These are phyloP conservation scores for Ogataea trehalophila DNA, from an alignment of 805 yeast species.

Conservation along the genomic window DNA sequence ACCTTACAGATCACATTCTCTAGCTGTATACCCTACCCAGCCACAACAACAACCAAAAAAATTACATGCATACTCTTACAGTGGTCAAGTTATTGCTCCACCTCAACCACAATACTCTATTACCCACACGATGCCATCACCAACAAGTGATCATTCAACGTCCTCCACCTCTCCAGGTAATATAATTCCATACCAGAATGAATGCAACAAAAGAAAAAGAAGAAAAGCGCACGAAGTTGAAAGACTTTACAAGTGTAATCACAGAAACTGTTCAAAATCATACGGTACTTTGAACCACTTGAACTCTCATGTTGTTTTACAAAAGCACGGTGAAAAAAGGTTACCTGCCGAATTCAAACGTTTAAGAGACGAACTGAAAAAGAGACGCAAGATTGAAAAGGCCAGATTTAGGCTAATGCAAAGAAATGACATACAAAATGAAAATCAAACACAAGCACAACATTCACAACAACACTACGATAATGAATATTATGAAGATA, in stretches of 20 bases:
- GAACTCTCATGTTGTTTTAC: conserved; percentile 50
- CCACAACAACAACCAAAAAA: no score
- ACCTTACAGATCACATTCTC: no score
- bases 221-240: conserved; percentile 53
- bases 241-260: conserved; percentile 47
- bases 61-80: no score
- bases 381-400: conserved; percentile 23
- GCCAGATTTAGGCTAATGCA: conserved; percentile 13
- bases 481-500: neutral
- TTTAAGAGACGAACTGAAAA: conserved; percentile 38
- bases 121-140: no score
- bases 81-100: no score
- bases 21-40: no score
- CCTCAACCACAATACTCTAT: neutral
- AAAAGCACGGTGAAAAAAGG: conserved; percentile 51
- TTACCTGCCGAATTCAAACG: conserved; percentile 51
- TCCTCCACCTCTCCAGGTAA: neutral
- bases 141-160: no score
- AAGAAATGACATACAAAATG: conserved; percentile 2
- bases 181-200: conserved; percentile 1
- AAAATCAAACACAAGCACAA: neutral
- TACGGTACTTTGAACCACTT: conserved; percentile 59
- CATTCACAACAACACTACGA: neutral
- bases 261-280: conserved; percentile 43
- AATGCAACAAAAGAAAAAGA: conserved; percentile 40